phyloP scores from a whole-genome alignment of 768 basidiomycete genomes.

The Tulasnella sp. region DNA sequence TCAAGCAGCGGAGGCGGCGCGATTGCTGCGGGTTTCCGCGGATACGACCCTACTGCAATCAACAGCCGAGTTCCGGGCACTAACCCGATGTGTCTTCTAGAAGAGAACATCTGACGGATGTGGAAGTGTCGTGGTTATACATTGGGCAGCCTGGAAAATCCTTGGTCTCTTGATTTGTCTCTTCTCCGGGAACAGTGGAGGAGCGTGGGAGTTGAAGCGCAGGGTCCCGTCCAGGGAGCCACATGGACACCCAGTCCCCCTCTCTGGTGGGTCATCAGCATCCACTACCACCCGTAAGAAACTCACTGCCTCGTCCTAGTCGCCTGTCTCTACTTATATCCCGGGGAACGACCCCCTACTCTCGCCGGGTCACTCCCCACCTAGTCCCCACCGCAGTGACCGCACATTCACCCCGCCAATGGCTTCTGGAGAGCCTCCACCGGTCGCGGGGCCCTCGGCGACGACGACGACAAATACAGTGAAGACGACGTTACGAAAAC shows the following conservation, averaged over 20 bases:
- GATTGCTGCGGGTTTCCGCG: background rate
- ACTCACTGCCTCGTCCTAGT: background rate
- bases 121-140: background rate
- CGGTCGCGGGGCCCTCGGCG: background rate
- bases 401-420: background rate
- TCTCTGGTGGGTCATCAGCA: background rate
- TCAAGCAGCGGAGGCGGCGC: background rate
- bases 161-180: background rate
- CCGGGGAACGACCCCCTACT: background rate
- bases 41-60: background rate
- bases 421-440: constrained; percentile 3
- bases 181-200: background rate
- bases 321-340: background rate
- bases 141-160: background rate
- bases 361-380: background rate
- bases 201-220: background rate
- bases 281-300: background rate
- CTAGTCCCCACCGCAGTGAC: background rate
- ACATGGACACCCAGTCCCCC: background rate
- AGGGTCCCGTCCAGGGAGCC: background rate
- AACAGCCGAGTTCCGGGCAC: background rate
- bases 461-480: background rate
- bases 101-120: background rate
- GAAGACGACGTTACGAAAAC: background rate
- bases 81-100: background rate